phyloP scores from a whole-genome alignment of 257 asterid genomes.

The Cinchona pubescens region DNA sequence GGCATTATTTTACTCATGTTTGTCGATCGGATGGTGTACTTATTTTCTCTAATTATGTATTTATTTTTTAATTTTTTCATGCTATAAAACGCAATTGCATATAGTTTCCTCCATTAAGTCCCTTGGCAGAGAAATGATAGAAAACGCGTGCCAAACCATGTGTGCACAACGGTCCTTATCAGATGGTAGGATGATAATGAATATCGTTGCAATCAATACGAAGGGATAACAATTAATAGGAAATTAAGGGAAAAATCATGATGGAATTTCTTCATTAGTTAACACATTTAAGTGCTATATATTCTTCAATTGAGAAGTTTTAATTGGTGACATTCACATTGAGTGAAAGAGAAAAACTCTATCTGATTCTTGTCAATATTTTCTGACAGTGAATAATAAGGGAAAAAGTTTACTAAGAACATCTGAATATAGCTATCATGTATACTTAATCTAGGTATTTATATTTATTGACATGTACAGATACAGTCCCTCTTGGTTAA shows the following conservation, averaged over 20 bases:
- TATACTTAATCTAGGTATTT: neutral
- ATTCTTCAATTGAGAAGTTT: neutral
- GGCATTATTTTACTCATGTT: neutral
- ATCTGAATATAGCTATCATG: neutral
- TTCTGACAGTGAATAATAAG: neutral
- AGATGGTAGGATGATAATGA: slow-evolving; percentile 7
- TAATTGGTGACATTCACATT: neutral
- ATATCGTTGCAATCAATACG: slow-evolving; percentile 9
- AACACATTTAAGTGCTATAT: slow-evolving; percentile 10
- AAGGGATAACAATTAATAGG: slow-evolving; percentile 14
- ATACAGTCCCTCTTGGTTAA: neutral
- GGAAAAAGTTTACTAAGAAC: neutral
- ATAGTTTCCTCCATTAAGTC: neutral
- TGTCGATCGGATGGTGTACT: neutral
- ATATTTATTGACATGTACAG: neutral
- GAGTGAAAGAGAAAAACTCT: neutral
- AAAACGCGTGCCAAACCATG: neutral
- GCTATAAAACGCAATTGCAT: neutral
- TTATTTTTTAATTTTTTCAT: neutral
- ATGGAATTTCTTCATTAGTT: slow-evolving; percentile 14
- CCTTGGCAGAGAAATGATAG: neutral
- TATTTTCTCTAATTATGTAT: neutral
- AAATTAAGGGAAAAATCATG: slow-evolving; percentile 13
- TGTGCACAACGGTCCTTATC: slow-evolving; percentile 6
- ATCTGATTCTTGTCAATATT: neutral